Evolutionary conservation across 208 protist genomes (phyloP), one percentile per base, ranked within the genome.

Genomic region (Vickermania ingenoplastis): DNA sequence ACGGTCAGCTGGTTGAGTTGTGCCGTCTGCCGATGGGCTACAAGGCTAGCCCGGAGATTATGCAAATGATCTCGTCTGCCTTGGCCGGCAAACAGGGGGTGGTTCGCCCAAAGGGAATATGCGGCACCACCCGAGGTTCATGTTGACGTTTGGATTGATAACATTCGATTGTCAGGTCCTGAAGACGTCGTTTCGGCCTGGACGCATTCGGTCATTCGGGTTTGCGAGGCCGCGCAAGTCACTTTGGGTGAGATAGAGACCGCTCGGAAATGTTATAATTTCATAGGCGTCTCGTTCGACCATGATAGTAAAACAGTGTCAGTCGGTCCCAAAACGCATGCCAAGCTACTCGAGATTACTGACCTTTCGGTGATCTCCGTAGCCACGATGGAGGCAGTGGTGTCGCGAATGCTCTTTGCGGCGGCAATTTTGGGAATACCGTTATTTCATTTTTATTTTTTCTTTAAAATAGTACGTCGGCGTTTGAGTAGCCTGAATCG

Each of bases 111-210:
- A 5, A 54, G 50, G n/a, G n/a, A n/a, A n/a, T 26, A 25, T 21
- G 50, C 50, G 5, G 50, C 50, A 5, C 50, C 50, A 13, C 22
- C 50, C 5, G 24, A 7, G 5, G 24, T 54, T 25, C n/a, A 25
- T 5, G 50, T 54, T 17, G 50, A 54, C 24, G 24, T 25, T 13
- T 54, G 50, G 50, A 26, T 54, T 25, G 50, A 54, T 25, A 54
- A 54, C 50, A 54, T 54, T 27, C 50, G 50, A 17, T 27, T 54
- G 11, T 21, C 5, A 25, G 50, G 50, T 7, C 50, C 50, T 17
- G 21, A 26, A 54, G n/a, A 5, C 7, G n/a, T 13, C 22, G 50
- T 54, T 5, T 17, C 13, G 11, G 7, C 7, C 7, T 54, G 50
- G 50, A 54, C n/a, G 11, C n/a, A 54, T 26, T 25, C 50, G 11